These are phyloP conservation scores for Oryza glaberrima DNA, from an alignment of 176 grass and related monocot genomes.

Conservation along the genomic window DNA sequence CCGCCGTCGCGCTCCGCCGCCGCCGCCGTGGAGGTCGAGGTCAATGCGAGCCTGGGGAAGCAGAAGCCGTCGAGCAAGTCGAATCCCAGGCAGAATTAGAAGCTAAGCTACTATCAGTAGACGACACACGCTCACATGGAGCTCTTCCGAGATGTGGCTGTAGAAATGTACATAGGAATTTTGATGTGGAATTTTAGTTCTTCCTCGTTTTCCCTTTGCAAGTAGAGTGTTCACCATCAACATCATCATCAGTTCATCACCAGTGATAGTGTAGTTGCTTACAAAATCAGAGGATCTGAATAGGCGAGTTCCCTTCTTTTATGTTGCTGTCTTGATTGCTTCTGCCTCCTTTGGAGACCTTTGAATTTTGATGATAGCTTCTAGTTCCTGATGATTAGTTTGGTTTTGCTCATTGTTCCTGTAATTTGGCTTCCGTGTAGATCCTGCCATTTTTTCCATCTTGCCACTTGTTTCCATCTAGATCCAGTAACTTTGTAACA, in stretches of 20 bases:
- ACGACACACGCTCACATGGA: no score
- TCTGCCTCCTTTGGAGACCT: neutral
- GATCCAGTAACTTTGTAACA: neutral
- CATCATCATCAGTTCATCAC: neutral
- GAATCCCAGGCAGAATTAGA: slow-evolving; percentile 48
- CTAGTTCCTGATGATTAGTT: neutral
- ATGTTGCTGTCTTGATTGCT: neutral
- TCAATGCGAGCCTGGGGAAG: slow-evolving; percentile 27
- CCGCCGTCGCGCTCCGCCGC: neutral
- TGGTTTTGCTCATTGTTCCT: neutral
- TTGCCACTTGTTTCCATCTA: neutral
- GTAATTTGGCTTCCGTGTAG: neutral
- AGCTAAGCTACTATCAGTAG: no score
- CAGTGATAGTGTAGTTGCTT: neutral
- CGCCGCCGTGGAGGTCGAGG: neutral
- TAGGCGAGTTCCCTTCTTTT: neutral
- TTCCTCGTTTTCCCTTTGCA: neutral
- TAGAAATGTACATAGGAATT: neutral
- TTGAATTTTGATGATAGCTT: neutral
- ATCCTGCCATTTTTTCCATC: neutral
- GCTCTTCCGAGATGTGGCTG: no score
- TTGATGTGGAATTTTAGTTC: neutral
- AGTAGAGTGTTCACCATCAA: neutral
- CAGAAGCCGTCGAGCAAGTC: slow-evolving; percentile 27
- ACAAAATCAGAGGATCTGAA: neutral